A percentile compares a stretch with the other conserved stretches of the same genome.
Conservation (phyloP, 768 basidiomycete genomes). For the Suillus subaureus region DNA sequence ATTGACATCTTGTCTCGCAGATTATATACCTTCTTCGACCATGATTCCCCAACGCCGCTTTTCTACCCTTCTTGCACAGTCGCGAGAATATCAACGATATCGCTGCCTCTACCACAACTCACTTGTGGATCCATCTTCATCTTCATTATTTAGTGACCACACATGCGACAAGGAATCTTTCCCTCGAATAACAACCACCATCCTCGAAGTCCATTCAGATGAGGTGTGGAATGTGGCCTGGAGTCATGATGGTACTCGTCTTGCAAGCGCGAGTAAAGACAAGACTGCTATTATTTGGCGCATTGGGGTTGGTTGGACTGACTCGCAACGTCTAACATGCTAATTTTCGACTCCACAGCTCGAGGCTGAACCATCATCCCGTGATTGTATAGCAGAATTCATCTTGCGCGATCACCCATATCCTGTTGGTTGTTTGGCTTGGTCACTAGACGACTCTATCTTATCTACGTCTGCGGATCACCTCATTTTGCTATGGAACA, state of each 20-base stretch:
- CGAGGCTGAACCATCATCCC: conserved; percentile 49
- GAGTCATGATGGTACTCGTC: conserved; percentile 84
- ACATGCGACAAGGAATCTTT: conserved; percentile 79
- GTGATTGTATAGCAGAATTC: conserved; percentile 61
- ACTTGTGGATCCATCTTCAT: conserved; percentile 53
- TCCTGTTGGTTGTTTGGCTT: conserved; percentile 80
- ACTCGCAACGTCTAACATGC: conserved; percentile 17
- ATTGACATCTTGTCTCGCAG: conserved; percentile 42
- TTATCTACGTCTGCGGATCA: conserved; percentile 85
- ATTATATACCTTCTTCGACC: conserved; percentile 83
- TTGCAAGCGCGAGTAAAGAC: conserved; percentile 91
- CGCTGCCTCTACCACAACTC: conserved; percentile 88
- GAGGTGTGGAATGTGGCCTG: conserved; percentile 97
- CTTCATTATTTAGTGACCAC: conserved; percentile 90
- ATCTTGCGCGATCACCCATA: conserved; percentile 78
- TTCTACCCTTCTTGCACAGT: conserved; percentile 82
- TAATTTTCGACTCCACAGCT: conserved; percentile 35
- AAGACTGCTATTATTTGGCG: conserved; percentile 88
- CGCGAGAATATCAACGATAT: conserved; percentile 75
- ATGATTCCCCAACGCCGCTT: conserved; percentile 95
- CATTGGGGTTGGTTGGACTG: conserved; percentile 60
- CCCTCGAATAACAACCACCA: conserved; percentile 82
- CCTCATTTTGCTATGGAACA: conserved; percentile 86
- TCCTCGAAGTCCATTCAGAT: conserved; percentile 83
- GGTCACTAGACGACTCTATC: conserved; percentile 88